These are phyloP conservation scores for Calocera viscosa DNA, from an alignment of 768 basidiomycete species.

Conservation along the genomic window DNA sequence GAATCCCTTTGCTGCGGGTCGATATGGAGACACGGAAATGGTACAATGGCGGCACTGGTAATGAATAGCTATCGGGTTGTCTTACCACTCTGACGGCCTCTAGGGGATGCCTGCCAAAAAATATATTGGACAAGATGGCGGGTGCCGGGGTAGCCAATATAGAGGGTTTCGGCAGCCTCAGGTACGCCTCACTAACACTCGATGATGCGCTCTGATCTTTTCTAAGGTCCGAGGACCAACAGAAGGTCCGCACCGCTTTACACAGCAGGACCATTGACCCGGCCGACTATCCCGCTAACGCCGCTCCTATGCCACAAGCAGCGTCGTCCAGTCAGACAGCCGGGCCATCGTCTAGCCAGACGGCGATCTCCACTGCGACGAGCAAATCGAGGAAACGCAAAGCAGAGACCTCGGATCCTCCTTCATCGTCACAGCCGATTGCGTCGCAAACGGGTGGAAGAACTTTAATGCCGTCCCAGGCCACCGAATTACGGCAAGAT, in stretches of 20 bases:
- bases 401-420: not conserved
- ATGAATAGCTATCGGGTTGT: not conserved
- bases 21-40: conserved; percentile 1
- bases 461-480: not conserved
- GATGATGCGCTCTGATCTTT: not conserved
- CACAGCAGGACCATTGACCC: conserved; percentile 43
- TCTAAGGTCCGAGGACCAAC: conserved; percentile 46
- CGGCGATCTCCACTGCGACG: not conserved
- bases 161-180: not conserved
- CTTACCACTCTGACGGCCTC: not conserved
- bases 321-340: not conserved
- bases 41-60: conserved; percentile 2
- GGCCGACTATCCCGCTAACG: conserved; percentile 37
- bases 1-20: not conserved
- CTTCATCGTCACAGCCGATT: not conserved
- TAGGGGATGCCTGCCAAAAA: not conserved
- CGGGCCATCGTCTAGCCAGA: not conserved
- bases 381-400: not conserved
- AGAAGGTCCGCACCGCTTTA: conserved; percentile 49
- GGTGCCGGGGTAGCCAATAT: not conserved
- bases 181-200: not conserved
- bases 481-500: conserved; percentile 6
- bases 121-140: not conserved
- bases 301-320: not conserved
- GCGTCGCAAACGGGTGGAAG: not conserved